Conservation (phyloP, 2,329 filamentous ascomycete genomes). For the Neofusicoccum kwambonambiense region DNA sequence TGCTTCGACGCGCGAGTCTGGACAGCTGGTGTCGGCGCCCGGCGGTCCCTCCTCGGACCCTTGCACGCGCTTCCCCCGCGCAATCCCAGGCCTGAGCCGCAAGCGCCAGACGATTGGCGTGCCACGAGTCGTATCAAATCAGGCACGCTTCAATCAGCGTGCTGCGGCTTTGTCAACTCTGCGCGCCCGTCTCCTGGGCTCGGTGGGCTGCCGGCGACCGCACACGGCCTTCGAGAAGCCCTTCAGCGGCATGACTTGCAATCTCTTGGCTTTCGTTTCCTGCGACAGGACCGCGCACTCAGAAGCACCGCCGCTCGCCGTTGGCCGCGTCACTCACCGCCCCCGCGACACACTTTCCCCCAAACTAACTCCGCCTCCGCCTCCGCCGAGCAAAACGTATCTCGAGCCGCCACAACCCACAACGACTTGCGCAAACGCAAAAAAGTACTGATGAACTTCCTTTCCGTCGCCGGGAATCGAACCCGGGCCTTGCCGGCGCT, state of each 20-base stretch:
- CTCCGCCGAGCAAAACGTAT: not conserved
- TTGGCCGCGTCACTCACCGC: not conserved
- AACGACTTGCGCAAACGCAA: not conserved
- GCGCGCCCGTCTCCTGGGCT: not conserved
- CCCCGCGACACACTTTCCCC: not conserved
- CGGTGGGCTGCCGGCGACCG: too few relatives aligned
- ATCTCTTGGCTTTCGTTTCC: not conserved
- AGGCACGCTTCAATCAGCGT: constrained; percentile 1
- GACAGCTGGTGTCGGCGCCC: not conserved
- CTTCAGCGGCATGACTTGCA: not conserved
- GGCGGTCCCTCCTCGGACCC: not conserved
- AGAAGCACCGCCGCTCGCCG: not conserved
- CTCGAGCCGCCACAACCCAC: not conserved
- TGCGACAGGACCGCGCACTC: not conserved
- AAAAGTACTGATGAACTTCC: not conserved
- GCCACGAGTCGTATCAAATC: constrained; percentile 2
- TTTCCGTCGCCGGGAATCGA: not conserved
- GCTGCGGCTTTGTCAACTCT: not conserved
- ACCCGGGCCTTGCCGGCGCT: not conserved
- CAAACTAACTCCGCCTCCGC: too few relatives aligned
- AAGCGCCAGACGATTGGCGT: constrained; percentile 1
- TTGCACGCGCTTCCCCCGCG: not conserved
- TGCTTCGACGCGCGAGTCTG: not conserved
- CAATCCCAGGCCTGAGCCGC: not conserved
- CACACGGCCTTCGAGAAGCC: too few relatives aligned